Evolutionary conservation across 148 eudicot species (phyloP).

Genomic region (Diospyros lotus): DNA sequence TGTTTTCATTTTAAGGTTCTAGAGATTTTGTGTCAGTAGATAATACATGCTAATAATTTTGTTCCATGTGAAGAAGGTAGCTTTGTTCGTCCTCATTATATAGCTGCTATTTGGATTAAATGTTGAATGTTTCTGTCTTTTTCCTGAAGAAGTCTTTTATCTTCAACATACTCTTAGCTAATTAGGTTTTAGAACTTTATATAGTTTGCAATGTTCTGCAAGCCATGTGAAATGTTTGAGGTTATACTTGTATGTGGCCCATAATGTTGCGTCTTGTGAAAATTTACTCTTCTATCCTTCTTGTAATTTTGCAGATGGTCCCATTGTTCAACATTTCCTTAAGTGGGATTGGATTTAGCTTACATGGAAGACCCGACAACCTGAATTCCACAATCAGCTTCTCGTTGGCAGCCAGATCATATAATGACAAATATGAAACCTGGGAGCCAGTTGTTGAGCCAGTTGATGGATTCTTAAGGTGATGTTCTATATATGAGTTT

Average conservation of each 20-base stretch:
- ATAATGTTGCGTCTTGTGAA: background rate
- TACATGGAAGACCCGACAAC: slow-evolving; percentile 72
- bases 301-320: slow-evolving; percentile 64
- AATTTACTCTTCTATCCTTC: background rate
- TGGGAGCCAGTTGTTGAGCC: slow-evolving; percentile 99
- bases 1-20: background rate
- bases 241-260: background rate
- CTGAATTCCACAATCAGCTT: slow-evolving; percentile 62
- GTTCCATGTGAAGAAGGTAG: background rate
- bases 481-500: background rate
- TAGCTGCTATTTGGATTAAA: background rate
- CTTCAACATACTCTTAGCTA: background rate
- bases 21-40: background rate
- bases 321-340: slow-evolving; percentile 79
- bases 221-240: background rate
- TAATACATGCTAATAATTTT: background rate
- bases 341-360: slow-evolving; percentile 65
- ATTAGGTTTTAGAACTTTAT: background rate
- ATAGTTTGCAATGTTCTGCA: background rate
- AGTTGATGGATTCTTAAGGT: slow-evolving; percentile 93
- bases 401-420: slow-evolving; percentile 83
- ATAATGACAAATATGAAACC: slow-evolving; percentile 86
- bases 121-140: background rate
- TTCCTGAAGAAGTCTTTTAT: background rate
- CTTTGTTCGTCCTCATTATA: background rate